phyloP scores from a whole-genome alignment of 805 yeast genomes.

The Hemisphaericaspora nanyangensis region DNA sequence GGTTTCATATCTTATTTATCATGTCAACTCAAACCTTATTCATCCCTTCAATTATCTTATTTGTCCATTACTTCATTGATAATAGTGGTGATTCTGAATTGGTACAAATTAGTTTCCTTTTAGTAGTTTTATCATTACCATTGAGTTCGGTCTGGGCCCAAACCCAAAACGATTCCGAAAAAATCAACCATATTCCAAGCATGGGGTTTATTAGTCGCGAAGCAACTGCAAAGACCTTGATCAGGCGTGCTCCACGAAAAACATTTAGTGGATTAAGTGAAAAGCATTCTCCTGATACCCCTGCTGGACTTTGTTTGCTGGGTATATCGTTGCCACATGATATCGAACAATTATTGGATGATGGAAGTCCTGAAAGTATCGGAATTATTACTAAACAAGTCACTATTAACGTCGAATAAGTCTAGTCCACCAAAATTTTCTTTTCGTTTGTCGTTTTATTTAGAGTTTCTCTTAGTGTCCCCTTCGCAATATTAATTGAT shows the following conservation, averaged over 20 bases:
- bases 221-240: slow-evolving; percentile 2
- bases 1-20: slow-evolving; percentile 73
- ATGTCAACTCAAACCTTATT: slow-evolving; percentile 81
- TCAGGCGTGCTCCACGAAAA: neutral
- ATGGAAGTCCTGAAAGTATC: neutral
- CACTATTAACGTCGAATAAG: neutral
- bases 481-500: slow-evolving; percentile 88
- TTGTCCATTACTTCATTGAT: slow-evolving; percentile 31
- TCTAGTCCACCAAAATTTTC: slow-evolving; percentile 56
- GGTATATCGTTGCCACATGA: slow-evolving; percentile 6
- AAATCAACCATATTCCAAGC: slow-evolving; percentile 6
- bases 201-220: slow-evolving; percentile 6
- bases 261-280: neutral
- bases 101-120: slow-evolving; percentile 51
- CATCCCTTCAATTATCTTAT: slow-evolving; percentile 67
- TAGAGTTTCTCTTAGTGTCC: slow-evolving; percentile 97
- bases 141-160: slow-evolving; percentile 88
- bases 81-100: slow-evolving; percentile 33
- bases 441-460: slow-evolving; percentile 96
- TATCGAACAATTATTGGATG: slow-evolving; percentile 7
- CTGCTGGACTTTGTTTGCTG: neutral
- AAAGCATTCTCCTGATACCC: neutral
- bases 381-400: neutral
- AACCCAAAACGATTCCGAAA: slow-evolving; percentile 46
- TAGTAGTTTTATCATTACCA: slow-evolving; percentile 74